Percentiles rank a stretch among this genome's conserved stretches.
Conservation (phyloP, 495 filamentous ascomycete species). For the Hyphodiscus hymeniophilus region DNA sequence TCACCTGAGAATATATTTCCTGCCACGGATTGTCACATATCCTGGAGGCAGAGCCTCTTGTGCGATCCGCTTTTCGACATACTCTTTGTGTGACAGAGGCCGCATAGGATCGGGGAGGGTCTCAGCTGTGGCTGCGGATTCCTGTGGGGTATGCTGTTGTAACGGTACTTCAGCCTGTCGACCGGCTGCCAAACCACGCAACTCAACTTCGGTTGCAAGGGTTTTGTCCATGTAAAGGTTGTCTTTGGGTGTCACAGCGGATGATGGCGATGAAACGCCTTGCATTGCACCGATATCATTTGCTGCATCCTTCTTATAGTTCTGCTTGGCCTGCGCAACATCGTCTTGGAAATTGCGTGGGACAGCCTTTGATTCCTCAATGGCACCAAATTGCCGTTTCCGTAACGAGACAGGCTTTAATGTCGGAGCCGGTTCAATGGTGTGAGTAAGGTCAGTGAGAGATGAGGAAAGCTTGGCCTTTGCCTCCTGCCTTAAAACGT, state of each 20-base stretch:
- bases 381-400: constrained; percentile 9
- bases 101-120: constrained; percentile 16
- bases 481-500: background rate
- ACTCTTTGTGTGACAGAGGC: constrained; percentile 56
- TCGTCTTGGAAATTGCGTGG: constrained; percentile 3
- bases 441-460: background rate
- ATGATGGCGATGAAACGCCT: too few relatives aligned
- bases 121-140: background rate
- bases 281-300: background rate
- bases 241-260: background rate
- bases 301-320: background rate
- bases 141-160: background rate
- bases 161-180: background rate
- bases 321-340: background rate
- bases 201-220: constrained; percentile 1
- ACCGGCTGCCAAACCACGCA: background rate
- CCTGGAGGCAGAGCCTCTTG: constrained; percentile 60
- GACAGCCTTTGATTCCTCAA: constrained; percentile 2
- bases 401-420: constrained; percentile 11
- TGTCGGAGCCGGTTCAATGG: background rate
- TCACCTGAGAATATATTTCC: constrained; percentile 72
- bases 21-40: constrained; percentile 47
- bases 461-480: background rate
- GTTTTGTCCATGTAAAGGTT: background rate
- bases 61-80: constrained; percentile 46